Conservation (phyloP, 441 rosid genomes). For the Aleurites moluccanus region DNA sequence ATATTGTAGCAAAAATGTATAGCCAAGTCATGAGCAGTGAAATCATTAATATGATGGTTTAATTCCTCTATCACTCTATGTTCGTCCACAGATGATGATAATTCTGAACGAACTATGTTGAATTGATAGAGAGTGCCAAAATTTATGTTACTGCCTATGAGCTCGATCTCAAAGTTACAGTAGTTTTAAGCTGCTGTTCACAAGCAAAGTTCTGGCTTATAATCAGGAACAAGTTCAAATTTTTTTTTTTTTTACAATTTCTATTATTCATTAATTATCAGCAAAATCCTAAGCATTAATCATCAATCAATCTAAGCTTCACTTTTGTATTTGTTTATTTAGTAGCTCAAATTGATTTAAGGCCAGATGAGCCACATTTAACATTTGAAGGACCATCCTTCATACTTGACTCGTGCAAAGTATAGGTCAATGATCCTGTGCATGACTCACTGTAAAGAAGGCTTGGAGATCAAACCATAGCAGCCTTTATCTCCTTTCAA, state of each 20-base stretch:
- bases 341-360: background rate
- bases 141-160: background rate
- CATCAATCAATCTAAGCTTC: background rate
- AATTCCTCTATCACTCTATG: background rate
- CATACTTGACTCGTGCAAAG: too few species aligned
- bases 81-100: background rate
- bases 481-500: too few species aligned
- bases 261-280: too few species aligned
- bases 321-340: too few species aligned
- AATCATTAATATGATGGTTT: background rate
- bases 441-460: too few species aligned
- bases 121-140: background rate
- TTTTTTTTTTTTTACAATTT: too few species aligned
- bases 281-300: too few species aligned
- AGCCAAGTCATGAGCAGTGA: background rate
- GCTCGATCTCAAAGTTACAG: background rate
- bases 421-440: too few species aligned
- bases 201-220: background rate
- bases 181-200: background rate
- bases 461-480: too few species aligned
- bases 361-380: background rate
- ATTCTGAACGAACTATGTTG: background rate
- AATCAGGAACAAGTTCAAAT: too few species aligned
- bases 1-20: conserved; percentile 3
- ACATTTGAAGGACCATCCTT: background rate